phyloP scores from a whole-genome alignment of 306 rosid species.

The Aeschynomene evenia region DNA sequence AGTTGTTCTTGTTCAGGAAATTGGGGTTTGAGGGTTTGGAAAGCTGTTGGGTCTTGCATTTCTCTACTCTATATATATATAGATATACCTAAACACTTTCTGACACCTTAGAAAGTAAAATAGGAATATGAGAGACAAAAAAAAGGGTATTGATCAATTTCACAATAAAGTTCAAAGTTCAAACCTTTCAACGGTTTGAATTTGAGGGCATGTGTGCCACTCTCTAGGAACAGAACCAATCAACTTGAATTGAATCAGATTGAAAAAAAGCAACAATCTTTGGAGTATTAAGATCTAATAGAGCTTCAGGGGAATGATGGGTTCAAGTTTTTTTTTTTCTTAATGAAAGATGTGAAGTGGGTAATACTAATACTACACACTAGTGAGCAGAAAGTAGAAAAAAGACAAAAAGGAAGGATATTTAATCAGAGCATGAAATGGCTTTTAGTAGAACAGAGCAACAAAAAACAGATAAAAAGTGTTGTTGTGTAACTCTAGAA shows the following conservation, averaged over 20 bases:
- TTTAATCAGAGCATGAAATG: slow-evolving; percentile 28
- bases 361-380: neutral
- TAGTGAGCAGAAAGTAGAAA: slow-evolving; percentile 8
- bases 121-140: neutral
- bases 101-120: neutral
- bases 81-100: too few relatives aligned
- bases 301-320: neutral
- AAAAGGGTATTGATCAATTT: neutral
- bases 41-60: slow-evolving; percentile 70
- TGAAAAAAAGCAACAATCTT: neutral
- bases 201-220: neutral
- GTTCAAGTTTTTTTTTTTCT: slow-evolving; percentile 1
- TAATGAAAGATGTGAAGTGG: slow-evolving; percentile 30
- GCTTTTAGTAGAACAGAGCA: slow-evolving; percentile 14
- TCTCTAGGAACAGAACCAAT: neutral
- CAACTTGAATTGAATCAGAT: neutral
- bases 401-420: slow-evolving; percentile 38
- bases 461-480: neutral
- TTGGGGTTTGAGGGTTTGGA: slow-evolving; percentile 54
- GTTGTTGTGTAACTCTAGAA: neutral
- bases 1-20: slow-evolving; percentile 89
- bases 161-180: slow-evolving; percentile 4
- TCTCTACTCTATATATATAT: neutral
- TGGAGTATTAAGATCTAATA: slow-evolving; percentile 23
- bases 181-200: neutral